Base-by-base conservation (phyloP, 352 stramenopile species). In the Globisporangium ultimum region DNA sequence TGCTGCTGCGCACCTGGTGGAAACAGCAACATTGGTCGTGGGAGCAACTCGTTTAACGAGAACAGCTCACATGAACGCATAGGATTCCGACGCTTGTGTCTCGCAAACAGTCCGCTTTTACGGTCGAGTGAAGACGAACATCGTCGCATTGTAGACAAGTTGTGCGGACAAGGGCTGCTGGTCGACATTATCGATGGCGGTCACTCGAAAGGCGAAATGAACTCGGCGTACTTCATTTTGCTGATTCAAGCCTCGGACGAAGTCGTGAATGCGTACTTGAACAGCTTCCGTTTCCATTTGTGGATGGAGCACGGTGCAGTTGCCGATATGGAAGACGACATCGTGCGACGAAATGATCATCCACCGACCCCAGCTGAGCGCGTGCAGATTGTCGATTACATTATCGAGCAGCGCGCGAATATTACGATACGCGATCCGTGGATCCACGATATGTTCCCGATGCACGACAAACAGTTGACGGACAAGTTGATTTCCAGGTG, bases 101-200 rank as follows among this genome's bases (percentile, higher is more conserved):
- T 82, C 60, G 60, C 71, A 10, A 82, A 53, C 42, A 80, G 76
- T 14, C 66, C 78, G 0, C 55, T 78, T 3, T 17, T 85, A 5
- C 71, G 64, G 54, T 83, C 89, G 41, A 89, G 84, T 53, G 84
- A 95, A 67, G 84, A 92, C 53, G 81, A 93, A 55, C 85, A 95
- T 48, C 80, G 81, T 2, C 68, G 84, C 18, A 89, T 95, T 20
- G 80, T 95, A 3, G 84, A 87, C 52, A 84, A 88, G 41, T 60
- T 95, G 2, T 90, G 80, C 38, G 74, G 64, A 2, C 76, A 93
- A 67, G 85, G 85, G 0, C 41, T 95, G 0, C 54, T 86, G 3
- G 83, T 95, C 43, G 85, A 95, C 58, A 91, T 95, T 40, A 91
- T 95, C 50, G 85, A 93, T 59, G 85, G 83, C 24, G 84, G 83